phyloP scores from a whole-genome alignment of 2,329 filamentous ascomycete species.

The Curvularia lunata region DNA sequence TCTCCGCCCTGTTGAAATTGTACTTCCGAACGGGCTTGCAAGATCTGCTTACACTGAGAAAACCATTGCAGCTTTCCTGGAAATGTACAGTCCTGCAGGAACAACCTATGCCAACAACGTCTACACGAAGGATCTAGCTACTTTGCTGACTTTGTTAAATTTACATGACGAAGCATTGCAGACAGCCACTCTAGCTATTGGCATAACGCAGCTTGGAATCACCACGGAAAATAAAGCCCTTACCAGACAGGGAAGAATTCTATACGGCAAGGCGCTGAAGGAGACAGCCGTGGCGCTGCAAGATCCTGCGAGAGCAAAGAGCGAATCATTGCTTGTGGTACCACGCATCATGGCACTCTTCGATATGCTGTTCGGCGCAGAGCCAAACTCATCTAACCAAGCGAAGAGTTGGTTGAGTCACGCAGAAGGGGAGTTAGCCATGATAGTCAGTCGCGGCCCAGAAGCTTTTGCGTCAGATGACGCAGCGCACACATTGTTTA shows the following conservation, averaged over 20 bases:
- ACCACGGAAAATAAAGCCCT: slow-evolving; percentile 23
- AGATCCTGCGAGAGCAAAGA: slow-evolving; percentile 19
- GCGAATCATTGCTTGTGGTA: slow-evolving; percentile 36
- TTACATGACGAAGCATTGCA: slow-evolving; percentile 34
- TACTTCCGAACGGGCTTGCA: slow-evolving; percentile 23
- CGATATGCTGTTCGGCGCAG: slow-evolving; percentile 40
- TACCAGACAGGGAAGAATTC: slow-evolving; percentile 25
- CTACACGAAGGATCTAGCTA: slow-evolving; percentile 22
- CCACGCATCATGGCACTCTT: slow-evolving; percentile 34
- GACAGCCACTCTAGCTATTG: slow-evolving; percentile 33
- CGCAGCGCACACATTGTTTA: slow-evolving; percentile 31
- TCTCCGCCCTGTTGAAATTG: slow-evolving; percentile 2
- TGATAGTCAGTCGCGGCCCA: slow-evolving; percentile 31
- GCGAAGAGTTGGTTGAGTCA: slow-evolving; percentile 40
- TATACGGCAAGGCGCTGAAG: slow-evolving; percentile 36
- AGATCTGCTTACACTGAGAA: slow-evolving; percentile 34
- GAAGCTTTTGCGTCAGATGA: slow-evolving; percentile 22
- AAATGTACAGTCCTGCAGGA: slow-evolving; percentile 27
- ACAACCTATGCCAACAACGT: slow-evolving; percentile 10
- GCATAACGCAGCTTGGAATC: slow-evolving; percentile 32
- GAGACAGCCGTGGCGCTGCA: slow-evolving; percentile 33
- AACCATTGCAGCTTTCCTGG: slow-evolving; percentile 30
- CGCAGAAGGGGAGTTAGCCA: slow-evolving; percentile 34
- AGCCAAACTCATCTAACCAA: slow-evolving; percentile 26
- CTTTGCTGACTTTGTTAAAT: slow-evolving; percentile 26